Base-by-base conservation (phyloP, 805 yeast genomes). In the Komagataella pseudopastoris region DNA sequence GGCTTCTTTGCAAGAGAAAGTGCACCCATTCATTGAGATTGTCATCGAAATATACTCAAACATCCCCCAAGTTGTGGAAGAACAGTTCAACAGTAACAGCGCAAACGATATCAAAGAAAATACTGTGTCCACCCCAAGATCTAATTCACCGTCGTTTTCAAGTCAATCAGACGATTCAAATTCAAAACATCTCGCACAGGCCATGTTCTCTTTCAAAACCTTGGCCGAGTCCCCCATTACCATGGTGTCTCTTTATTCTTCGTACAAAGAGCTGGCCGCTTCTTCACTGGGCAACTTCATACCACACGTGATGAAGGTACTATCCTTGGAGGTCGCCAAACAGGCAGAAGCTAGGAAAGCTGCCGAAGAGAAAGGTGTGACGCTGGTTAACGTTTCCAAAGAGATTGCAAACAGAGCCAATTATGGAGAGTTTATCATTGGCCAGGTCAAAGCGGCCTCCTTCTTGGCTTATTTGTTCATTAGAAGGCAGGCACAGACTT, bases 211-310 rank as follows among this genome's bases (percentile, higher is more conserved):
- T 1, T 91, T 93, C 74, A 90, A 89, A 63, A 88, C 91, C 12
- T 75, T 93, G 54, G 87, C 96, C 0, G 99, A 93, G 64, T 90
- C 98, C 63, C 99, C 99, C 7, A 91, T 93, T 45, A 89, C 96
- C 3, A 85, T 93, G 83, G 99, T 93, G 3, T 81, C 96, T 6
- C 71, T 95, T 50, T 88, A 88, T 59, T 86, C 96, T 1, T 81
- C 96, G 0, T 89, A 90, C 68, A 88, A 89, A 62, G 80, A 79
- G 43, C 67, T 88, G 50, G 86, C 85, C 1, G 77, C 78, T 48
- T 69, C 85, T 0, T 80, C 91, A 3, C 71, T 93, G 36, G 87
- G 90, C 1, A 71, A 68, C 17, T 87, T 91, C 56, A 76, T 90
- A 49, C 97, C 98, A 0, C 80, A 83, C 51, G 85, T 91, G 22